Conservation (phyloP, 331 rosid genomes). For the Dryas integrifolia region DNA sequence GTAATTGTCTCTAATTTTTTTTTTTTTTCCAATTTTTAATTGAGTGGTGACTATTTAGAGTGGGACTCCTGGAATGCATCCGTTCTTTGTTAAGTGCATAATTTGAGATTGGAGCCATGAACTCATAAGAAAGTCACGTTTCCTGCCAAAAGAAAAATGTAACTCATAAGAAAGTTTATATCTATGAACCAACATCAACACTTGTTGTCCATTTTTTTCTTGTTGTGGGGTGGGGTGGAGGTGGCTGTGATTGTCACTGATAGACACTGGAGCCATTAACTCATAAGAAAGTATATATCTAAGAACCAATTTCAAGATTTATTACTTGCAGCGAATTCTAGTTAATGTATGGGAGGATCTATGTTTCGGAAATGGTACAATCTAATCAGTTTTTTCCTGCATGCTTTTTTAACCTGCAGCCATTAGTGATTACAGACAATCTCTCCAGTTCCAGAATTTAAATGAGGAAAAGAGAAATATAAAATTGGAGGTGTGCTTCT, state of each 20-base stretch:
- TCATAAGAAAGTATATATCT: no score
- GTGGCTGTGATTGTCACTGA: neutral
- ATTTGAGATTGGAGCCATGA: no score
- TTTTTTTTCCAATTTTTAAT: neutral
- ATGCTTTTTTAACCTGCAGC: constrained; percentile 47
- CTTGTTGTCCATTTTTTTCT: no score
- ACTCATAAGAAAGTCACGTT: no score
- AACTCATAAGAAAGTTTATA: no score
- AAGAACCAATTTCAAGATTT: neutral
- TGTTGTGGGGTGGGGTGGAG: no score
- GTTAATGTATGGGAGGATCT: neutral
- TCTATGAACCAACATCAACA: no score
- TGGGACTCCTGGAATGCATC: neutral
- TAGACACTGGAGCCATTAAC: no score
- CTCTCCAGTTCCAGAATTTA: constrained; percentile 89
- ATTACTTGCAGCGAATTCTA: neutral
- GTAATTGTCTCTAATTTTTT: neutral
- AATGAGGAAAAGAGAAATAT: constrained; percentile 97
- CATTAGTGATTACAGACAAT: constrained; percentile 84
- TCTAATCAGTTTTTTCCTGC: neutral
- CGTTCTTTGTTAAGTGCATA: neutral
- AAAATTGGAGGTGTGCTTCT: constrained; percentile 61
- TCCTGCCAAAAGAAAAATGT: no score
- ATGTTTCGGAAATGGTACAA: neutral
- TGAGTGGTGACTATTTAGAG: neutral